Evolutionary conservation across 2,329 filamentous ascomycete genomes (phyloP).

Genomic region (Trichoderma citrinoviride): DNA sequence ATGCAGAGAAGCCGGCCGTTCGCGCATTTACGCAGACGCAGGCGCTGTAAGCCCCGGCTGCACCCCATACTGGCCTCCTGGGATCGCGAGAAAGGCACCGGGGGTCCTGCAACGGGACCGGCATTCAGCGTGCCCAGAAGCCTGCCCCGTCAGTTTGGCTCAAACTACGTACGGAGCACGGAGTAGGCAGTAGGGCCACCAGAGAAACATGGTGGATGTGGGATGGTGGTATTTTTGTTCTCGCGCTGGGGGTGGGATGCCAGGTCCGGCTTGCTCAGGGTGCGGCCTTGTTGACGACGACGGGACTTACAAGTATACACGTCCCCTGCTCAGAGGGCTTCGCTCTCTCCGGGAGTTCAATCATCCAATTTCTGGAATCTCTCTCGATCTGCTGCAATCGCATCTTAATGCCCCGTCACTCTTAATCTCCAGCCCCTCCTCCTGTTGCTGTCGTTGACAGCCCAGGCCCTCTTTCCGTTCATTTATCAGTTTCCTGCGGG

Average conservation of each 20-base stretch:
- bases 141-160: constrained; percentile 24
- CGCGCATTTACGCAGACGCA: constrained; percentile 1
- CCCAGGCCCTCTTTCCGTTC: constrained; percentile 18
- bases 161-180: constrained; percentile 21
- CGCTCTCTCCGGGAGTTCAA: constrained; percentile 21
- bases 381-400: constrained; percentile 5
- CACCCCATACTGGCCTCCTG: constrained; percentile 19
- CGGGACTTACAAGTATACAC: constrained; percentile 5
- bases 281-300: constrained; percentile 8
- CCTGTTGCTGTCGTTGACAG: constrained; percentile 10
- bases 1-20: constrained; percentile 19
- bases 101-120: constrained; percentile 15
- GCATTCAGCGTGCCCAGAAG: constrained; percentile 22
- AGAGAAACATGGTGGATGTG: not conserved
- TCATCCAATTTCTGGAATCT: constrained; percentile 15
- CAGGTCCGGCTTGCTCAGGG: constrained; percentile 13
- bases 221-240: constrained; percentile 19
- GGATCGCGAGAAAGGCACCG: constrained; percentile 13
- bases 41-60: constrained; percentile 10
- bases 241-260: constrained; percentile 4
- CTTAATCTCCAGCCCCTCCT: constrained; percentile 9
- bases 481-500: constrained; percentile 7
- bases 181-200: constrained; percentile 25
- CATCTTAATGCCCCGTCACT: constrained; percentile 13
- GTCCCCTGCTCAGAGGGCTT: constrained; percentile 13